A percentile compares a stretch with the other conserved stretches of the same genome.
Evolutionary conservation across 2,329 filamentous ascomycete species (phyloP).

Genomic region (Sclerotinia trifoliorum): DNA sequence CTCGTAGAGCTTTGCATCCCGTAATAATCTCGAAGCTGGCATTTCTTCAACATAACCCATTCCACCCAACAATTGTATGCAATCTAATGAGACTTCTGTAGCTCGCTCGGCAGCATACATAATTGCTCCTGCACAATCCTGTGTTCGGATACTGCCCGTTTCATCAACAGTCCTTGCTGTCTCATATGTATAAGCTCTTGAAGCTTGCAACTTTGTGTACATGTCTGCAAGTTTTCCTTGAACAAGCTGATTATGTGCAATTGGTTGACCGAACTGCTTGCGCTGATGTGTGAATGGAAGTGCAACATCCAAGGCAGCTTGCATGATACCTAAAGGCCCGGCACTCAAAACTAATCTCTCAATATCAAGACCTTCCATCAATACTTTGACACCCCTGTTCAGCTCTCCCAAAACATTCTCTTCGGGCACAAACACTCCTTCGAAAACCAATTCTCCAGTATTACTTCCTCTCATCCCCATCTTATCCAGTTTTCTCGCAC

Average conservation of each 20-base stretch:
- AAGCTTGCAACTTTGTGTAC: conserved; percentile 89
- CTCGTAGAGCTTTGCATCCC: conserved; percentile 82
- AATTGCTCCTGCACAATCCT: conserved; percentile 93
- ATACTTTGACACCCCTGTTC: conserved; percentile 80
- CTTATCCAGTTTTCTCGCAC: conserved; percentile 90
- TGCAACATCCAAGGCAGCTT: conserved; percentile 79
- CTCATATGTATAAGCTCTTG: conserved; percentile 81
- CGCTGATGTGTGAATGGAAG: conserved; percentile 87
- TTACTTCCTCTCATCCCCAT: conserved; percentile 97
- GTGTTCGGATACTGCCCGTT: conserved; percentile 68
- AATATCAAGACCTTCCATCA: conserved; percentile 95
- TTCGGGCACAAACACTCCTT: conserved; percentile 82
- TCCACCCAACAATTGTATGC: conserved; percentile 87
- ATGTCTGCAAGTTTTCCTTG: conserved; percentile 95
- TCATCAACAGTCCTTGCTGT: conserved; percentile 82
- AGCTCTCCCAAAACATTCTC: conserved; percentile 78
- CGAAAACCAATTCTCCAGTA: conserved; percentile 90
- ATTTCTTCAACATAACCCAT: conserved; percentile 98
- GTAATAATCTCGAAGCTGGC: conserved; percentile 77
- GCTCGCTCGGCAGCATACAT: conserved; percentile 89
- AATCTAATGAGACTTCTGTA: conserved; percentile 81
- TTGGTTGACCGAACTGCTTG: conserved; percentile 82
- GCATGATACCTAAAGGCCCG: conserved; percentile 92
- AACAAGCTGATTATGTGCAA: conserved; percentile 89
- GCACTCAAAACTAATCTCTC: conserved; percentile 90